Base-by-base conservation (phyloP, 495 filamentous ascomycete species). In the Opeltia flavorubescens region DNA sequence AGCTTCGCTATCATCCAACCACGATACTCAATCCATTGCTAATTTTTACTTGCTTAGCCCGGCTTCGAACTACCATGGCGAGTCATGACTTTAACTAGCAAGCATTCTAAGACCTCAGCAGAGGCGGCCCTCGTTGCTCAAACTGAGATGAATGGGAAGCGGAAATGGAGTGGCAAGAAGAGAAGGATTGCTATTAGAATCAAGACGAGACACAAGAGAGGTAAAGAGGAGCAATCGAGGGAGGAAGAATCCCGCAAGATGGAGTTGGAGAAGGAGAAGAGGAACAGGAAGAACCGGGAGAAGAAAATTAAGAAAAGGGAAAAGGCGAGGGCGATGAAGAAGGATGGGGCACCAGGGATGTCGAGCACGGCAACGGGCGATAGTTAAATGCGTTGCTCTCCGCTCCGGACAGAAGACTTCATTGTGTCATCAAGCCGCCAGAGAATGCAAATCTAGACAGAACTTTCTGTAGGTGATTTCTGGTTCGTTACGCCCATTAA, bases 281-380 rank as follows among this genome's bases (percentile, higher is more conserved):
- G 51, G 29, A 55, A 24, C 5, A 45, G 44, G 23, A 51, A 40
- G 26, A 57, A 57, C 13, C 25, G 54, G 8, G 54, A 57, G 26
- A 57, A 54, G 42, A 55, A 57, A 17, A 12, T 55, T 7, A 57
- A 57, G 45, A 46, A 38, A 45, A 50, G 48, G 33, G 46, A 55
- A 30, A 57, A 55, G 30, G 47, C 49, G 5, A 49, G 48, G 28
- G 29, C 26, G 18, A 29, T 36, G 27, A 50, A 52, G 33, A 18
- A 23, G 1, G 26, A 30, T 8, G 29, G 25, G 5, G 34, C 13
- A 15, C 5, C 41, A 9, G 28, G 28, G 5, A 12, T 15, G 12
- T 15, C 4, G 13, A 12, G 12, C 8, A n/a, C 13, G 17, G 13
- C 8, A 8, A 8, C 24, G 17, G 9, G 8, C 35, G 35, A 5